Evolutionary conservation across 1,284 basidiomycete species (phyloP).

Genomic region (Leccinum ponderosum): DNA sequence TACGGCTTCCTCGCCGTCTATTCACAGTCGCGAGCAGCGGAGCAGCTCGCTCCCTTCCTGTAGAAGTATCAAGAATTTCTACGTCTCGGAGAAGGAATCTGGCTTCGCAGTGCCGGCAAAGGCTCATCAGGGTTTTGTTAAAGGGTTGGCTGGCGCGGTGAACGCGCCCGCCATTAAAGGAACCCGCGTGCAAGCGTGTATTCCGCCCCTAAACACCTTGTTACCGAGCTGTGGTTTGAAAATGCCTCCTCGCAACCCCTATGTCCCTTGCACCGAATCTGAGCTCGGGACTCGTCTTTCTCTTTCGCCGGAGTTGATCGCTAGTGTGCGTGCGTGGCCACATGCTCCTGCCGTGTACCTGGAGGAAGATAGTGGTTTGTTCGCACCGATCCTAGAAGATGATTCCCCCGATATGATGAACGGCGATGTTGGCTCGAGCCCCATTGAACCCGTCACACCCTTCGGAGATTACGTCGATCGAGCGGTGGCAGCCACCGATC

Average conservation of each 20-base stretch:
- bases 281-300: slow-evolving; percentile 31
- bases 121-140: slow-evolving; percentile 55
- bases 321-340: slow-evolving; percentile 18
- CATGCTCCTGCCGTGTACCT: slow-evolving; percentile 18
- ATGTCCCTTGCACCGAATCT: slow-evolving; percentile 35
- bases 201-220: slow-evolving; percentile 65
- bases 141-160: slow-evolving; percentile 69
- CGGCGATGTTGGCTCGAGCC: slow-evolving; percentile 61
- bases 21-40: slow-evolving; percentile 70
- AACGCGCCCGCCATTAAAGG: slow-evolving; percentile 82
- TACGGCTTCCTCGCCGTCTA: slow-evolving; percentile 58
- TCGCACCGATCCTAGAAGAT: slow-evolving; percentile 66
- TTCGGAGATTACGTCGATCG: slow-evolving; percentile 75
- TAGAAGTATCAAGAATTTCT: slow-evolving; percentile 64
- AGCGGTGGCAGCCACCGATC: slow-evolving; percentile 51
- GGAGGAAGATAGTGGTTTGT: slow-evolving; percentile 48
- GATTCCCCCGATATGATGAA: slow-evolving; percentile 56
- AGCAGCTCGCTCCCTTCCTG: slow-evolving; percentile 66
- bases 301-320: slow-evolving; percentile 13
- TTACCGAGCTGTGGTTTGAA: slow-evolving; percentile 21
- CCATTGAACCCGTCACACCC: slow-evolving; percentile 69
- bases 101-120: slow-evolving; percentile 7
- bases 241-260: slow-evolving; percentile 14
- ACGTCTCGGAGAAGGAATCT: slow-evolving; percentile 60
- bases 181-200: slow-evolving; percentile 74